Base-by-base conservation (phyloP, 2,329 filamentous ascomycete genomes). In the Calonectria pauciramosa region DNA sequence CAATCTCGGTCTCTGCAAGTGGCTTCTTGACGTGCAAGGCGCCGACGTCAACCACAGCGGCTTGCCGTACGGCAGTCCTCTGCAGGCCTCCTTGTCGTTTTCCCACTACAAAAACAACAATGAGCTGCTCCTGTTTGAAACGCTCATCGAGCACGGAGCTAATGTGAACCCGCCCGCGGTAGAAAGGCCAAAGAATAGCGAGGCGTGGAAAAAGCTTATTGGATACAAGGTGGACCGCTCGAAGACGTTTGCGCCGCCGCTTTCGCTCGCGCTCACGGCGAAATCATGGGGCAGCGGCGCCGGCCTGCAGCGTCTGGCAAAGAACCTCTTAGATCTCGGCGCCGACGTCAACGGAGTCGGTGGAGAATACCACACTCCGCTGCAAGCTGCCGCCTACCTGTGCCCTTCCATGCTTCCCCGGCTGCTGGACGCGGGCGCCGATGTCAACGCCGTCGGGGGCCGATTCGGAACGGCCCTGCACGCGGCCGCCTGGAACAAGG, bases 401-500 rank as follows among this genome's bases (percentile, higher is more conserved):
- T 52, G 20, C 4, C 47, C 44, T 44, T 52, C 65, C 23, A 54
- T 68, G 30, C 8, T 68, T 4, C 14, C 28, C 13, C 28, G 16
- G 14, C 34, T 68, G 18, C 32, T 68, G 14, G 65, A 54, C 3
- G 30, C 32, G 2, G 65, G 65, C 13, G 65, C 65, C 8, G 47
- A 68, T 28, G 47, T 68, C 47, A 68, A 68, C 23, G 65, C 65
- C 20, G 16, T 30, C 2, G 65, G 65, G 23, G 65, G 65, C 49
- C 54, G 32, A n/a, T 68, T 68, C 23, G 47, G 65, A 16, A 68
- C 65, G 14, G 65, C 65, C 28, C 23, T 68, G 20, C 65, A 68
- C 36, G 65, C 65, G 9, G 65, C 65, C 30, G 65, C 49, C 16
- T 68, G 44, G 49, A 68, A 54, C 49, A 54, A 68, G 47, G 65